Percentiles rank a stretch among this genome's conserved stretches.
Evolutionary conservation across 2,329 filamentous ascomycete species (phyloP).

Genomic region (Diaporthe sp.): DNA sequence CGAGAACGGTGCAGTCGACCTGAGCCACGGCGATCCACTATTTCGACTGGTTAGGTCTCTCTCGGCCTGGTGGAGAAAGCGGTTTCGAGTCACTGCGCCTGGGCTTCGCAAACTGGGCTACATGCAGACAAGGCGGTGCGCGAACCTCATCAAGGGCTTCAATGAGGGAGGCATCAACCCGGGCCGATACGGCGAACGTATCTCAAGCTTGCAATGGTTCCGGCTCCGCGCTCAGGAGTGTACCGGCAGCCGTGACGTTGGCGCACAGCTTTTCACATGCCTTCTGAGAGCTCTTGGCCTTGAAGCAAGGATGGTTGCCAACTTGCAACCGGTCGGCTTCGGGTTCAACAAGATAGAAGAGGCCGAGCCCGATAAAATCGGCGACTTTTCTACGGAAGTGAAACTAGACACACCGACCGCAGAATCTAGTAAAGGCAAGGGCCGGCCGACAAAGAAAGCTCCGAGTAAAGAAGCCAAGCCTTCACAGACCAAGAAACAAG

Average conservation of each 20-base stretch:
- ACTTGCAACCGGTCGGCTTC: constrained; percentile 88
- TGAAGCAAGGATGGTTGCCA: constrained; percentile 87
- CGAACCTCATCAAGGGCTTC: constrained; percentile 80
- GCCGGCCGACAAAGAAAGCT: constrained; percentile 41
- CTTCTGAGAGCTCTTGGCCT: constrained; percentile 84
- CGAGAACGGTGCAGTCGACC: constrained; percentile 79
- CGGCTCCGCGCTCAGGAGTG: constrained; percentile 77
- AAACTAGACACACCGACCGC: constrained; percentile 25
- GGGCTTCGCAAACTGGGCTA: constrained; percentile 93
- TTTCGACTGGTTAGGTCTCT: constrained; percentile 82
- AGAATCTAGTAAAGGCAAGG: constrained; percentile 42
- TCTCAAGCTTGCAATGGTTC: constrained; percentile 77
- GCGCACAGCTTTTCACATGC: constrained; percentile 90
- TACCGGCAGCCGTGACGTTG: constrained; percentile 87
- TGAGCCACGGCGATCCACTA: constrained; percentile 87
- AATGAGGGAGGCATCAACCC: constrained; percentile 73
- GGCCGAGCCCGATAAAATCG: constrained; percentile 67
- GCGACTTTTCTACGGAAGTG: constrained; percentile 41
- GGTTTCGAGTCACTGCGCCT: constrained; percentile 82
- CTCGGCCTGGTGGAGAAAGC: constrained; percentile 89
- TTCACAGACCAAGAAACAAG: constrained; percentile 12
- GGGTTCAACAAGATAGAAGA: constrained; percentile 92
- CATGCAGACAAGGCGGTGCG: constrained; percentile 80
- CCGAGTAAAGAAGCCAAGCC: constrained; percentile 43
- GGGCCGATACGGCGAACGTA: constrained; percentile 81